Conservation (phyloP, 192 early-diverging fungal genomes). For the Coemansia sp. region DNA sequence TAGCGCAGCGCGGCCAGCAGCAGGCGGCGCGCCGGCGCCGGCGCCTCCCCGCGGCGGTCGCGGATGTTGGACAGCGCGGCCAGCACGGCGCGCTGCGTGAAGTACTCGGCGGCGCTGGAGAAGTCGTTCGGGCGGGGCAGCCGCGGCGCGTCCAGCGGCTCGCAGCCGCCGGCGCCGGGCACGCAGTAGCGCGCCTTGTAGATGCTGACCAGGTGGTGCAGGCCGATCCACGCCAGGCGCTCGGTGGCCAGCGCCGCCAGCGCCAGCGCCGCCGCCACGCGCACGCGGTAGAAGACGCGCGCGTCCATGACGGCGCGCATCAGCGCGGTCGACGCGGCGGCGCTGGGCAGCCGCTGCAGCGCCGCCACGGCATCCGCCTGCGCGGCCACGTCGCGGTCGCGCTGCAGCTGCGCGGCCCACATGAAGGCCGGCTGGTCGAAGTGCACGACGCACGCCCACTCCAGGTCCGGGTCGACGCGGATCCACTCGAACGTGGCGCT, state of each 20-base stretch:
- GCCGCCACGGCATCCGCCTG: constrained; percentile 85
- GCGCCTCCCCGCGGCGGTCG: constrained; percentile 62
- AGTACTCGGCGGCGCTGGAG: constrained; percentile 83
- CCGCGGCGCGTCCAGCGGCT: constrained; percentile 21
- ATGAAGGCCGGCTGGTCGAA: constrained; percentile 91
- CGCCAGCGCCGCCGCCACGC: constrained; percentile 74
- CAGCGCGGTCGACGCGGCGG: constrained; percentile 71
- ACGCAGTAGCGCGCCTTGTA: constrained; percentile 75
- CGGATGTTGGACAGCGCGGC: constrained; percentile 73
- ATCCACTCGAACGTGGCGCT: constrained; percentile 90
- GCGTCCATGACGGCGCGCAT: constrained; percentile 73
- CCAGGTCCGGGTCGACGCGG: constrained; percentile 87
- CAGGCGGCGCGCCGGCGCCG: constrained; percentile 60
- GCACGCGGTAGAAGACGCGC: constrained; percentile 82
- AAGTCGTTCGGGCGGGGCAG: constrained; percentile 90
- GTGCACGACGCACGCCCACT: constrained; percentile 86
- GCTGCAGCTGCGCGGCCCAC: constrained; percentile 90
- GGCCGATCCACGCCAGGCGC: constrained; percentile 62
- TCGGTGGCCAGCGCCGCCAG: constrained; percentile 62
- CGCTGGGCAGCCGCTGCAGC: constrained; percentile 60
- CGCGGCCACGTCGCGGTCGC: constrained; percentile 87
- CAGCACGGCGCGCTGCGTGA: constrained; percentile 77
- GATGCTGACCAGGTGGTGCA: constrained; percentile 70
- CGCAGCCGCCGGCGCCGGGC: constrained; percentile 20
- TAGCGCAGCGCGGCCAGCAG: constrained; percentile 77